Percentiles rank a stretch among this genome's conserved stretches.
These are phyloP conservation scores for Trapa bicornis DNA, from an alignment of 345 rosid species.

Conservation along the genomic window DNA sequence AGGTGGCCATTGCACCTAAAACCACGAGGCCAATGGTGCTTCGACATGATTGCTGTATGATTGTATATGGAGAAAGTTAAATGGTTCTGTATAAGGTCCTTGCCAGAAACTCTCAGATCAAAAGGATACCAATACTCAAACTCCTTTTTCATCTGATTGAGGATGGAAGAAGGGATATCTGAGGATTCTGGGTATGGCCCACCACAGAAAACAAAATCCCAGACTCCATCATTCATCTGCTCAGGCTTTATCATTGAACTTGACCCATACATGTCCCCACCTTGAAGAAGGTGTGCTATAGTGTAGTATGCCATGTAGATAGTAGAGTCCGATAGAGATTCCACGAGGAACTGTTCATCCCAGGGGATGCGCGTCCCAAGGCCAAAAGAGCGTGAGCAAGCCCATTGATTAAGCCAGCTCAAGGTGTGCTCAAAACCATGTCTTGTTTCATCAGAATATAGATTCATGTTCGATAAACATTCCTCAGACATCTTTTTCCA, in stretches of 20 bases:
- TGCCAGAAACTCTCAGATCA: constrained; percentile 91
- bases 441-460: constrained; percentile 69
- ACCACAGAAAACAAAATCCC: constrained; percentile 77
- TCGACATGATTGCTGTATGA: constrained; percentile 73
- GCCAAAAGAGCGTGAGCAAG: constrained; percentile 95
- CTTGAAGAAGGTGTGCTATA: constrained; percentile 68
- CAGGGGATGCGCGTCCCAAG: constrained; percentile 96
- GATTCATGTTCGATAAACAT: constrained; percentile 68
- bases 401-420: constrained; percentile 97
- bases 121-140: constrained; percentile 97
- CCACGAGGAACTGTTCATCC: constrained; percentile 83
- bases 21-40: constrained; percentile 82
- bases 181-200: constrained; percentile 60
- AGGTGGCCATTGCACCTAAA: constrained; percentile 91
- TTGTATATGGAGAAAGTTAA: constrained; percentile 75
- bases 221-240: constrained; percentile 81
- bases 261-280: constrained; percentile 65
- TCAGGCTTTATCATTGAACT: constrained; percentile 39
- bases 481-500: constrained; percentile 73
- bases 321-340: constrained; percentile 88
- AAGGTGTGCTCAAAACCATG: constrained; percentile 87
- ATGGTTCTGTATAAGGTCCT: constrained; percentile 95
- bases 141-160: constrained; percentile 81
- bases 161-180: constrained; percentile 38
- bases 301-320: constrained; percentile 92